A percentile compares a stretch with the other conserved stretches of the same genome.
Conservation (phyloP, 176 grass and related monocot genomes). For the Eragrostis nindensis region DNA sequence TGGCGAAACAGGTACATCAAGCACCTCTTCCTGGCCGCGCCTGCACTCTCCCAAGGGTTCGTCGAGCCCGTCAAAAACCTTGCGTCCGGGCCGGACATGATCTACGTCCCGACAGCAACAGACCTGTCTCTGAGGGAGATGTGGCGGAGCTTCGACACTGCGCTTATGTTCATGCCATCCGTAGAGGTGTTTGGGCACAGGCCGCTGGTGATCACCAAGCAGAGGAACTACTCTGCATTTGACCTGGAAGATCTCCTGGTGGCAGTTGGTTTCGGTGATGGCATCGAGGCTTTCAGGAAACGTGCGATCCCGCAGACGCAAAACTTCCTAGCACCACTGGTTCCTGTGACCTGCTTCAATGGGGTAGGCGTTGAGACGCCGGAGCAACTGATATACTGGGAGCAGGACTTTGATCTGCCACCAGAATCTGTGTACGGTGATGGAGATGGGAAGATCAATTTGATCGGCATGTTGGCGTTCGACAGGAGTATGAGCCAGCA, state of each 20-base stretch:
- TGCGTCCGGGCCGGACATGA: background rate
- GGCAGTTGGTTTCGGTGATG: background rate
- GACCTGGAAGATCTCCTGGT: background rate
- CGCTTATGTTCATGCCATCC: background rate
- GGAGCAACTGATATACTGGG: background rate
- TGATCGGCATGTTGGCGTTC: background rate
- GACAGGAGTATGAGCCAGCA: background rate
- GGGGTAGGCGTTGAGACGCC: background rate
- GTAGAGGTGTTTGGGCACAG: background rate
- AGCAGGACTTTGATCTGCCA: background rate
- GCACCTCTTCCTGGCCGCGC: background rate
- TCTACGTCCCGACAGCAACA: background rate
- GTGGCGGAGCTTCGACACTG: conserved; percentile 2
- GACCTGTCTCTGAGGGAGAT: background rate
- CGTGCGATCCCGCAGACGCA: background rate
- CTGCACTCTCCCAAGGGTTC: background rate
- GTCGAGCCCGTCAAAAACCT: background rate
- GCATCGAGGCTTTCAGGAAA: background rate
- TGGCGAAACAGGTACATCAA: background rate
- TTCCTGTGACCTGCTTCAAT: background rate
- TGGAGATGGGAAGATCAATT: conserved; percentile 8
- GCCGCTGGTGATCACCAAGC: background rate
- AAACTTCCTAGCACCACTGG: background rate
- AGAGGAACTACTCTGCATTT: background rate
- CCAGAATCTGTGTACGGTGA: background rate